Base-by-base conservation (phyloP, 148 eudicot genomes). In the Fagopyrum tataricum region DNA sequence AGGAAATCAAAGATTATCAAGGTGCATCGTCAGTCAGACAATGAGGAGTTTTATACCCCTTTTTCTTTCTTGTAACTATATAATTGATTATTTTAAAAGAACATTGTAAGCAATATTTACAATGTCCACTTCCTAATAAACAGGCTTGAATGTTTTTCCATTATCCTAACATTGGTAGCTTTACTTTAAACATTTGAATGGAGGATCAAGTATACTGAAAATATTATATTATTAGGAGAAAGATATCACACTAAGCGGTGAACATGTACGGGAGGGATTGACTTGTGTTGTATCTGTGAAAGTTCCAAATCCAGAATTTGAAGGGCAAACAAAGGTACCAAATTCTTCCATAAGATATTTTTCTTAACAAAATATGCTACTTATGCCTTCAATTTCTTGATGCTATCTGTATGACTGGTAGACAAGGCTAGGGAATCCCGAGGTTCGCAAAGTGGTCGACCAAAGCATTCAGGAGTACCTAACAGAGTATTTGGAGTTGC, bases 381-480 rank as follows among this genome's bases (percentile, higher is more conserved):
- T 15, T 37, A 15, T 31, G 37, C 37, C 37, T 31, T 31, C 2
- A 59, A 5, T 44, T 69, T 69, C 26, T 20, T 71, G 72, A 20
- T 76, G 18, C 74, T 75, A 24, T 80, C 71, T 58, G 72, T 31
- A 31, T 82, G 71, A 5, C 55, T 42, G 23, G 53, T 55, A 95
- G 99, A 95, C 97, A 55, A 83, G 97, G 80, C 81, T 95, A 82
- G 99, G 99, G 80, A 95, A 95, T 76, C 97, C 99, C 0, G 99
- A 95, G 85, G 99, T 95, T 49, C 85, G 99, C 41, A 95, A 74
- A 83, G 82, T 86, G 64, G 97, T 95, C 74, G 99, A 95, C 79
- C 97, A 92, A 77, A 83, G 91, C 74, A 85, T 95, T 71, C 96
- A 88, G 81, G 97, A 95, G 73, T 90, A 82, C 79, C 96, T 95